Evolutionary conservation across 805 yeast genomes (phyloP), one percentile per base, ranked within the genome.

Genomic region (Pichia exigua): DNA sequence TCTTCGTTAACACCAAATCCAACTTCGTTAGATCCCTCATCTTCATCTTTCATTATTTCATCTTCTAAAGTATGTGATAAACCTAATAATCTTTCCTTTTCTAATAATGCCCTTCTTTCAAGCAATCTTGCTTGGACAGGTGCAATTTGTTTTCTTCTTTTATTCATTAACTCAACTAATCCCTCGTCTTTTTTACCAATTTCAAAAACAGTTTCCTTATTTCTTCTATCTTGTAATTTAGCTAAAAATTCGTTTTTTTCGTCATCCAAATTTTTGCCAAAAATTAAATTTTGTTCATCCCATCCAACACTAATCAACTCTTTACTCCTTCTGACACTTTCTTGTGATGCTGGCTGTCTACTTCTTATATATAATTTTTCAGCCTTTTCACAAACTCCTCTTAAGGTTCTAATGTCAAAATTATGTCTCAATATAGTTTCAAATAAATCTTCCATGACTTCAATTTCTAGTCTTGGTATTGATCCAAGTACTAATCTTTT

Each of bases 121-220:
- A 73, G 74, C 0, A 95, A 90, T 59, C 83, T 78, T 59, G 82
- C 74, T 66, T 91, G 96, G 48, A 91, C 81, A 12, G 63, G 67
- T 0, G 95, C 96, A 51, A 92, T 75, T 65, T 91, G 97, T 54
- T 75, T 76, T 65, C 99, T 77, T 73, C 98, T 76, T 54, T 82
- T 81, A 56, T 82, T 77, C 99, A 94, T 94, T 63, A 94, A 74
- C 49, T 83, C 84, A 41, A 87, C 84, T 63, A 89, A 74, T 47
- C 82, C 78, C 57, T 84, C 84, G 57, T 83, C 87, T 47, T 74
- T 76, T 61, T 83, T 80, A 54, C 82, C 79, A 67, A 90, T 85
- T 67, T 94, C 99, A 65, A 94, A 94, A 4, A 94, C 97, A 0
- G 99, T 94, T 65, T 94, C 98, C 61, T 87, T 85, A 47, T 81